Evolutionary conservation across 2,329 filamentous ascomycete genomes (phyloP), one percentile per base, ranked within the genome.

Genomic region (Fusarium mundagurra): DNA sequence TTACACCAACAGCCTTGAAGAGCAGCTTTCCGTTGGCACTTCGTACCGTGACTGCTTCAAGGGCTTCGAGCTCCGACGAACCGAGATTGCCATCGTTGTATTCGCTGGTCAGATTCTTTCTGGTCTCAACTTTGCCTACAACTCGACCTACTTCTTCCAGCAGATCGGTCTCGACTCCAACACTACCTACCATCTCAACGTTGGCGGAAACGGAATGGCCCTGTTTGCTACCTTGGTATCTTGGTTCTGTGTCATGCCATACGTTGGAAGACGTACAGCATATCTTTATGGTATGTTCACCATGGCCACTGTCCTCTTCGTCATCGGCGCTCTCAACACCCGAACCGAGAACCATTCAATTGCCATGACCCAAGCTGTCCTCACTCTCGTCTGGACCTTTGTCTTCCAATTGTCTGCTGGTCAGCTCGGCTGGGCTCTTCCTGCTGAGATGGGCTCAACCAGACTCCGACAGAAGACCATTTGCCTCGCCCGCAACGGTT

Each of bases 1-100:
- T 17, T 81, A 85, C 33, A 87, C 85, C 7, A 83, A 86, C 62
- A 80, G 83, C 71, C 75, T 83, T 3, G 84, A 85, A 62, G 73
- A 81, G 59, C 72, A 79, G 17, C 77, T 83, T n/a, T 77, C 79
- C 2, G 77, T 76, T 1, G 84, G 84, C 5, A 83, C 81, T 2
- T 82, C 78, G 1, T 87, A 87, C 66, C 69, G 68, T 51, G 84
- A 86, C 72, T 86, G 84, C 69, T 87, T 87, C 75, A 81, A 81
- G 31, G 83, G 83, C 22, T 78, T 81, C 11, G 83, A 88, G 44
- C 79, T 83, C 8, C 80, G 83, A 16, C 74, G 84, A 55, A 84
- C 83, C 4, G 80, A 83, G 38, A 83, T 84, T 27, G 80, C 82
- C 3, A 77, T 80, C 11, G 71, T 81, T 11, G 77, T 80, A 1